Evolutionary conservation across 345 rosid species (phyloP).

Genomic region (Raphanus raphanistrum): DNA sequence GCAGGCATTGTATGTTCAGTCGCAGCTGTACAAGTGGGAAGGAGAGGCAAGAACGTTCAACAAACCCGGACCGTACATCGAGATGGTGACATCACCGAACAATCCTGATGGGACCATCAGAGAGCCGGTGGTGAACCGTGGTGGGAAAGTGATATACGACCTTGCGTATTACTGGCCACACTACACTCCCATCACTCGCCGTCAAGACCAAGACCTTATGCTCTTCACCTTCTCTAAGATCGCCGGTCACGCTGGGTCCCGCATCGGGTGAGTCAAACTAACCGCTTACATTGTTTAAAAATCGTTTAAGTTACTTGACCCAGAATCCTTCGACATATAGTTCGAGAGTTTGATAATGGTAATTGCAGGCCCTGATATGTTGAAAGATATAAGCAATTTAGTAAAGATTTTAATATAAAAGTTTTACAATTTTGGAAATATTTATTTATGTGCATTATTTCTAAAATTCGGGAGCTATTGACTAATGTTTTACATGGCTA

Average conservation of each 20-base stretch:
- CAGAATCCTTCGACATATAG: not conserved
- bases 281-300: not conserved
- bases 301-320: not conserved
- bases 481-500: no score
- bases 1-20: conserved; percentile 48
- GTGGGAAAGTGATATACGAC: conserved; percentile 66
- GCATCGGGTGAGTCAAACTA: conserved; percentile 65
- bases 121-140: conserved; percentile 60
- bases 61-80: conserved; percentile 59
- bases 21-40: conserved; percentile 72
- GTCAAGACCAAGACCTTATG: conserved; percentile 71
- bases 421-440: no score
- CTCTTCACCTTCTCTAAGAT: conserved; percentile 85
- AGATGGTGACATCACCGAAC: conserved; percentile 72
- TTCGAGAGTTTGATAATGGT: not conserved
- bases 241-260: conserved; percentile 91
- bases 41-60: conserved; percentile 66
- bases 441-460: no score
- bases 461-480: no score
- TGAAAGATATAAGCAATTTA: no score
- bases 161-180: conserved; percentile 94
- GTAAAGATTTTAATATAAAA: no score
- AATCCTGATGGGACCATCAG: conserved; percentile 79
- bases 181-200: conserved; percentile 58
- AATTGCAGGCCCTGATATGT: no score